phyloP scores from a whole-genome alignment of 306 rosid genomes.

The Begonia peltatifolia region DNA sequence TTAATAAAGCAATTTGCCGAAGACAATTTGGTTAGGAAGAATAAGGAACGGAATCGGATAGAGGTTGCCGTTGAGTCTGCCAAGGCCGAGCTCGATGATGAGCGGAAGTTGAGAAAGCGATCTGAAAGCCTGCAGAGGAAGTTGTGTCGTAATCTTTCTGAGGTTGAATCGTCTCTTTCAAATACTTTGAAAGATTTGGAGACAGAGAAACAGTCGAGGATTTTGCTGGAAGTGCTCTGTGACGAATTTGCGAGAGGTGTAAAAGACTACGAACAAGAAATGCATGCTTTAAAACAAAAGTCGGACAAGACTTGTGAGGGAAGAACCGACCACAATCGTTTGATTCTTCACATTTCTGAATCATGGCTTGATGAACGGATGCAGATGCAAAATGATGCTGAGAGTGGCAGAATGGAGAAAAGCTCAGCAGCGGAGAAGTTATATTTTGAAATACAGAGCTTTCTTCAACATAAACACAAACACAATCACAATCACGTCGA shows the following conservation, averaged over 20 bases:
- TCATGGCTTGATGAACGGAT: constrained; percentile 91
- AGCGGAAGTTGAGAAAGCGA: constrained; percentile 46
- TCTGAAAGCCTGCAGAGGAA: constrained; percentile 50
- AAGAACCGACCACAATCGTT: constrained; percentile 36
- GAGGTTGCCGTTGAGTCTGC: constrained; percentile 29
- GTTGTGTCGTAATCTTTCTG: constrained; percentile 46
- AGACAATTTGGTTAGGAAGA: constrained; percentile 67
- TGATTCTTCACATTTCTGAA: constrained; percentile 87
- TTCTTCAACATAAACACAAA: constrained; percentile 51
- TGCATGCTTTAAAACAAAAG: constrained; percentile 55
- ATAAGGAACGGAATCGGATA: constrained; percentile 44
- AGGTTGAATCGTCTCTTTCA: constrained; percentile 39
- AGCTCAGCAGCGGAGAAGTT: constrained; percentile 66
- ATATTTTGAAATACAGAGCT: constrained; percentile 73
- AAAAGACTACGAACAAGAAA: constrained; percentile 66
- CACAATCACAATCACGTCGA: too few relatives aligned
- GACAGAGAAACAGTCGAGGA: constrained; percentile 62
- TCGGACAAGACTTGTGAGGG: constrained; percentile 45
- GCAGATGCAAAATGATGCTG: constrained; percentile 66
- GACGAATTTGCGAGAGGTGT: constrained; percentile 85
- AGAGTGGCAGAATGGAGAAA: constrained; percentile 28
- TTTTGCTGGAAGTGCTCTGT: constrained; percentile 59
- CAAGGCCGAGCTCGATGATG: constrained; percentile 46
- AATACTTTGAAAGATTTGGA: constrained; percentile 45
- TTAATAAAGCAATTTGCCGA: constrained; percentile 79